Evolutionary conservation across 805 yeast species (phyloP).

Genomic region (Ogataea trehalophila): DNA sequence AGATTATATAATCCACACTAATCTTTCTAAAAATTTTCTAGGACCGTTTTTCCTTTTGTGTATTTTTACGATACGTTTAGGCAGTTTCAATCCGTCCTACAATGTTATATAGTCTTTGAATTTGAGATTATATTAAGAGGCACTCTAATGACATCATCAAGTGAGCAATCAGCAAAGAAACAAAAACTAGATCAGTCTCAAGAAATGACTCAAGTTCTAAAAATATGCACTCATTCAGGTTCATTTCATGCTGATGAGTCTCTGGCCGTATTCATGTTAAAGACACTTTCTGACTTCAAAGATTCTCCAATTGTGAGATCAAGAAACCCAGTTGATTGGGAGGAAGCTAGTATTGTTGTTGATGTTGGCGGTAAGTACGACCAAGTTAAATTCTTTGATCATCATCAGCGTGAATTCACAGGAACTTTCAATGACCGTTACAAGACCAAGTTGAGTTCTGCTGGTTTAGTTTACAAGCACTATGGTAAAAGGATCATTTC

Average conservation of each 20-base stretch:
- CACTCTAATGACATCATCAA: background rate
- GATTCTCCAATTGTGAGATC: constrained; percentile 74
- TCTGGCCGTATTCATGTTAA: constrained; percentile 83
- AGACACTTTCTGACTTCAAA: constrained; percentile 60
- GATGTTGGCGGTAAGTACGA: constrained; percentile 94
- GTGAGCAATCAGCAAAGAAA: constrained; percentile 10
- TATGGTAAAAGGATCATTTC: constrained; percentile 68
- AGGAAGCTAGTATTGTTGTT: constrained; percentile 82
- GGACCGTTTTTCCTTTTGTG: too few relatives aligned
- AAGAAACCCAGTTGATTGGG: constrained; percentile 79
- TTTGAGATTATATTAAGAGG: too few relatives aligned
- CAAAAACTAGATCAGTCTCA: constrained; percentile 20
- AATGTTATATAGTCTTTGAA: too few relatives aligned
- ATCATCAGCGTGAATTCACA: constrained; percentile 89
- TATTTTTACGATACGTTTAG: too few relatives aligned
- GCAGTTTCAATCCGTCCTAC: too few relatives aligned
- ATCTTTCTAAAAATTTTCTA: too few relatives aligned
- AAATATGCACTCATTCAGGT: constrained; percentile 89
- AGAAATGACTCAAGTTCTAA: constrained; percentile 32
- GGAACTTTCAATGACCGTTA: constrained; percentile 63
- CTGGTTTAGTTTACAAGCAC: constrained; percentile 89
- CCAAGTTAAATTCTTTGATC: constrained; percentile 82
- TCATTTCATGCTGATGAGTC: constrained; percentile 97
- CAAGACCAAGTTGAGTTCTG: constrained; percentile 82
- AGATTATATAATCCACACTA: too few relatives aligned